These are phyloP conservation scores for Saksenaea oblongispora DNA, from an alignment of 371 early-diverging fungal genomes.

Conservation along the genomic window DNA sequence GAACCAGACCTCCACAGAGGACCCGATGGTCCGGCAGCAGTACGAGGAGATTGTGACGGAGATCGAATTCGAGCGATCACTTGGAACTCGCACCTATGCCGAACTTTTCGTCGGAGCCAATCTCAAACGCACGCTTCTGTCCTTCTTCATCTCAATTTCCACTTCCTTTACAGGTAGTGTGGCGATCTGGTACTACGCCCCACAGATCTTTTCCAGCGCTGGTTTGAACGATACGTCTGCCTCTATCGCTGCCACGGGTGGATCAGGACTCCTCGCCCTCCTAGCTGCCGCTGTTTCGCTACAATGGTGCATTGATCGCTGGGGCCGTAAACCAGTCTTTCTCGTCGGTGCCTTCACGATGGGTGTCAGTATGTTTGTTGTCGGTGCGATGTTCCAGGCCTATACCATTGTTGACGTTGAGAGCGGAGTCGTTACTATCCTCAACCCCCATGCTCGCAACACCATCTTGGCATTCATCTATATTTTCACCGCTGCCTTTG, in stretches of 20 bases:
- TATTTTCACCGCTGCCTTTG: constrained; percentile 53
- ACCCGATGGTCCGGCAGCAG: constrained; percentile 42
- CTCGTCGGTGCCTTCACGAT: constrained; percentile 33
- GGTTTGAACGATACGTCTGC: constrained; percentile 33
- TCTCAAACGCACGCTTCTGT: constrained; percentile 39
- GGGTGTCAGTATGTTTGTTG: constrained; percentile 47
- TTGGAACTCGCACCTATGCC: constrained; percentile 40
- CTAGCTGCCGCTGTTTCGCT: constrained; percentile 54
- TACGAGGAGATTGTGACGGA: constrained; percentile 37
- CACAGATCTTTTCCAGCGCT: constrained; percentile 39
- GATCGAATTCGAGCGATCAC: constrained; percentile 39
- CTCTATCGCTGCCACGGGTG: constrained; percentile 43
- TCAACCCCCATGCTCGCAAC: constrained; percentile 31
- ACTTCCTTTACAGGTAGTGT: constrained; percentile 69
- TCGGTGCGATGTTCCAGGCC: constrained; percentile 43
- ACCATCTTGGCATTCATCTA: constrained; percentile 46
- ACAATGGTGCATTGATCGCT: constrained; percentile 52
- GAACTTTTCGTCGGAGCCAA: constrained; percentile 44
- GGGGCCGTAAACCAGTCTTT: constrained; percentile 54
- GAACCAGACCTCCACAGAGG: constrained; percentile 37
- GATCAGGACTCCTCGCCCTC: constrained; percentile 35
- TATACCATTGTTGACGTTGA: constrained; percentile 27
- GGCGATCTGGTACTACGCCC: constrained; percentile 54
- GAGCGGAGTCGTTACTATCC: constrained; percentile 26
- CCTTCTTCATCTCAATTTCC: constrained; percentile 53